Evolutionary conservation across 2,329 filamentous ascomycete genomes (phyloP).

Genomic region (Paecilomyces dactylethromorphus): DNA sequence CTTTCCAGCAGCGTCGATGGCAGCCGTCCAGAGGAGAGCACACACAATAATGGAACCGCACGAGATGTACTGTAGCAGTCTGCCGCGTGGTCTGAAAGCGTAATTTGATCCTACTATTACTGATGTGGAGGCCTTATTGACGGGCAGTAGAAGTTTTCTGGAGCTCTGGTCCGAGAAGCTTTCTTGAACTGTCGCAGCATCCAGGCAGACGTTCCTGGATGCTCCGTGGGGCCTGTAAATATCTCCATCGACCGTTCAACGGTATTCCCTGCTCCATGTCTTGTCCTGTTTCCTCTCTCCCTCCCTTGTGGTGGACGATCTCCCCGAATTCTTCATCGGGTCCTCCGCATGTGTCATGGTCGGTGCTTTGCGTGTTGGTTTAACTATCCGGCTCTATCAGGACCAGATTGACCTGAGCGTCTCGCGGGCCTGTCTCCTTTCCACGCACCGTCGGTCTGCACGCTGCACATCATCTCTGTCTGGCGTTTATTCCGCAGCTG

Average conservation of each 20-base stretch:
- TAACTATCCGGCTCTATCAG: background rate
- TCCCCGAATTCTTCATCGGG: background rate
- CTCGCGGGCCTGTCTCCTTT: conserved; percentile 5
- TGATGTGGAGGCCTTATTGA: background rate
- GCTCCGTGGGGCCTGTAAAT: background rate
- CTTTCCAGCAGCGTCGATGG: background rate
- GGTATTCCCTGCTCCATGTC: background rate
- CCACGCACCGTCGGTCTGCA: conserved; percentile 14
- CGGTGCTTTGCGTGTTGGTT: background rate
- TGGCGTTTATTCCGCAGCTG: conserved; percentile 1
- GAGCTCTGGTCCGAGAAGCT: background rate
- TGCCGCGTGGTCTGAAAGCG: background rate
- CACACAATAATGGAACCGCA: background rate
- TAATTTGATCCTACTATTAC: background rate
- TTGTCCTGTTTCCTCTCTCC: background rate
- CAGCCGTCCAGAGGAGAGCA: background rate
- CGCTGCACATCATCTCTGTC: conserved; percentile 21
- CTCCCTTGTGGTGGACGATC: background rate
- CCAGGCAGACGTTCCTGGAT: background rate
- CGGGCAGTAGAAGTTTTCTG: background rate
- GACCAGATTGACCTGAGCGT: background rate
- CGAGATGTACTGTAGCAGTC: background rate
- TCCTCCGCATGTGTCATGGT: background rate
- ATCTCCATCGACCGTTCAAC: background rate
- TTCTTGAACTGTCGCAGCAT: background rate